Percentiles rank a stretch among this genome's conserved stretches.
These are phyloP conservation scores for Dactylis glomerata DNA, from an alignment of 176 grass and related monocot species.

Conservation along the genomic window DNA sequence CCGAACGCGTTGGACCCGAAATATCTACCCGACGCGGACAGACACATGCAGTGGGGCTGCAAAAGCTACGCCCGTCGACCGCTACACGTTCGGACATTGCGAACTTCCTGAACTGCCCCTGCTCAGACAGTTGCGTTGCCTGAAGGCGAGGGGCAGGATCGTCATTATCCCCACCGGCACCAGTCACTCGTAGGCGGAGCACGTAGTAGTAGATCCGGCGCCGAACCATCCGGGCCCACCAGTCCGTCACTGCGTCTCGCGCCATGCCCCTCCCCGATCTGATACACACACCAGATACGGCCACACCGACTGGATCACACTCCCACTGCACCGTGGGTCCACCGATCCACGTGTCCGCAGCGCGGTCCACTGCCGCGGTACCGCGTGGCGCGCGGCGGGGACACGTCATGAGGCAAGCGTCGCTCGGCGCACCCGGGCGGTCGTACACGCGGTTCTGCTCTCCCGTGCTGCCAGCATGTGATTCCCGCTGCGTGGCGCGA, in stretches of 20 bases:
- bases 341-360: background rate
- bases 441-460: background rate
- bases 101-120: background rate
- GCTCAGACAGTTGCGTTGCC: too few relatives aligned
- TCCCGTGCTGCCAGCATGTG: background rate
- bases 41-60: slow-evolving; percentile 20
- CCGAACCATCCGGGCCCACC: too few relatives aligned
- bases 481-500: background rate
- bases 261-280: too few relatives aligned
- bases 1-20: background rate
- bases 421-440: background rate
- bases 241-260: too few relatives aligned
- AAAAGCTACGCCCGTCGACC: background rate
- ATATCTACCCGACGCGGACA: background rate
- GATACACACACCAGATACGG: background rate
- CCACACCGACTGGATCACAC: rapidly evolving
- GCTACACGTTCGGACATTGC: slow-evolving; percentile 20
- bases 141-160: background rate
- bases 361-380: background rate
- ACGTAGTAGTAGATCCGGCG: background rate
- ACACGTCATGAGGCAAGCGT: background rate
- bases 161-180: background rate
- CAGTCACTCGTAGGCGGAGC: background rate
- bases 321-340: background rate
- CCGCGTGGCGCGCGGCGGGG: slow-evolving; percentile 29